These are phyloP conservation scores for Aplosporella prunicola DNA, from an alignment of 2,329 filamentous ascomycete genomes.

Conservation along the genomic window DNA sequence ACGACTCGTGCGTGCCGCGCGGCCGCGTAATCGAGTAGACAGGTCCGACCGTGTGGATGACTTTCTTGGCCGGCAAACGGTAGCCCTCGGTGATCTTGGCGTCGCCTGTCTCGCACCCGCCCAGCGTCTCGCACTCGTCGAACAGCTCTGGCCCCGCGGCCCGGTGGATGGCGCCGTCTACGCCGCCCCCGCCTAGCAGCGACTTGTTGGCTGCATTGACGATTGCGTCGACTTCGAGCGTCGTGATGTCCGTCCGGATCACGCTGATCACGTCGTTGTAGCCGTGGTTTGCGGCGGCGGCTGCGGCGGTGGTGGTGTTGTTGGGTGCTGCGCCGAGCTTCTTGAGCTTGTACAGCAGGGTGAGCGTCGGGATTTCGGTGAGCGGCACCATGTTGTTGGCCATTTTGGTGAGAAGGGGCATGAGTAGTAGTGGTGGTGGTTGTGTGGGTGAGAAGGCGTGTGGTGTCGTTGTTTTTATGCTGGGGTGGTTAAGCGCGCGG, in stretches of 20 bases:
- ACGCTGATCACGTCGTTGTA: constrained; percentile 65
- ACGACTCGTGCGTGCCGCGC: constrained; percentile 27
- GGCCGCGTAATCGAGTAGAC: constrained; percentile 48
- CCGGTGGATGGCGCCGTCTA: constrained; percentile 66
- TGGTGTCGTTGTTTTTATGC: neutral
- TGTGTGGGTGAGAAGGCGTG: neutral
- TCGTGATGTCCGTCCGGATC: constrained; percentile 72
- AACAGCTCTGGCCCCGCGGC: constrained; percentile 64
- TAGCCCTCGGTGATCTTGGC: constrained; percentile 79
- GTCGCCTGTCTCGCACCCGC: constrained; percentile 66
- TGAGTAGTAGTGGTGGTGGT: neutral
- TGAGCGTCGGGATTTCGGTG: constrained; percentile 52
- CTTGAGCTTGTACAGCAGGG: constrained; percentile 52
- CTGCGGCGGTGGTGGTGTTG: constrained; percentile 11
- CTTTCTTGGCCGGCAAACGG: constrained; percentile 60
- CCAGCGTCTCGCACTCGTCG: constrained; percentile 60
- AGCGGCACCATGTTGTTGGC: constrained; percentile 27
- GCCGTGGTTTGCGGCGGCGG: constrained; percentile 32
- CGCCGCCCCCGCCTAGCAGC: constrained; percentile 80
- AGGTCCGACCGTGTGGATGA: constrained; percentile 89
- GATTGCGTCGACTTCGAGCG: constrained; percentile 66
- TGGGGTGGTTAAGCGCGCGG: neutral
- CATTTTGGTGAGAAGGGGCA: constrained; percentile 6
- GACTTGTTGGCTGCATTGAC: constrained; percentile 84
- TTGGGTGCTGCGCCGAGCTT: constrained; percentile 10